phyloP scores from a whole-genome alignment of 2,329 filamentous ascomycete species.

The Alternaria incomplexa region DNA sequence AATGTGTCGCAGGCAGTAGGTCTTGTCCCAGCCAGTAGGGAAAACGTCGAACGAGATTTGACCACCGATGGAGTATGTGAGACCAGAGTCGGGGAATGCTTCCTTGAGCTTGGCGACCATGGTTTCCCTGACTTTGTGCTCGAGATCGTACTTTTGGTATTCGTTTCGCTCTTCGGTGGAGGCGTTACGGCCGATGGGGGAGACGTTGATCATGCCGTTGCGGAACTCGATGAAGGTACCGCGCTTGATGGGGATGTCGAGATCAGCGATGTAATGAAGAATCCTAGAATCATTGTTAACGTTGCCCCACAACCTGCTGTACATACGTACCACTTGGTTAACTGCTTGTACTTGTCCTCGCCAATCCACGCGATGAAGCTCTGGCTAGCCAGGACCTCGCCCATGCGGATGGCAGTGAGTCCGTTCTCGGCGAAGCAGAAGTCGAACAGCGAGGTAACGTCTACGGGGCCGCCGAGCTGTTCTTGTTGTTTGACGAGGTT shows the following conservation, averaged over 20 bases:
- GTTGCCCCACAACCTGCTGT: not conserved
- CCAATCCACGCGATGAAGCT: constrained; percentile 93
- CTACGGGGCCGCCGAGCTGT: constrained; percentile 74
- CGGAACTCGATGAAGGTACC: constrained; percentile 89
- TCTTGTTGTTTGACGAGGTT: constrained; percentile 95
- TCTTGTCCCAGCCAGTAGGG: constrained; percentile 97
- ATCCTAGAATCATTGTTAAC: constrained; percentile 45
- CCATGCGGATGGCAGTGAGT: constrained; percentile 86
- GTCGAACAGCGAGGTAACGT: constrained; percentile 88
- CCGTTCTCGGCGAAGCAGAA: constrained; percentile 98
- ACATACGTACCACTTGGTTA: constrained; percentile 63
- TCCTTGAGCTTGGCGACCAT: constrained; percentile 80
- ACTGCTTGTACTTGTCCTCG: constrained; percentile 81
- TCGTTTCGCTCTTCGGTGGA: constrained; percentile 78
- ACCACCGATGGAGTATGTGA: constrained; percentile 95
- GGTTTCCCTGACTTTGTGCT: constrained; percentile 75
- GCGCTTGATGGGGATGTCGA: constrained; percentile 82
- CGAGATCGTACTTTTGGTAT: constrained; percentile 81
- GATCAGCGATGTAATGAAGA: constrained; percentile 82
- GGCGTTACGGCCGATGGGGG: constrained; percentile 85
- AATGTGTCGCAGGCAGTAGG: constrained; percentile 89
- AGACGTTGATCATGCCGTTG: constrained; percentile 90
- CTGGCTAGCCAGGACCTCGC: constrained; percentile 74
- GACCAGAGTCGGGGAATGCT: constrained; percentile 79
- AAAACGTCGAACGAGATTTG: constrained; percentile 99